Conservation (phyloP, 73 alveolate species). For the Paramecium primaurelia region DNA sequence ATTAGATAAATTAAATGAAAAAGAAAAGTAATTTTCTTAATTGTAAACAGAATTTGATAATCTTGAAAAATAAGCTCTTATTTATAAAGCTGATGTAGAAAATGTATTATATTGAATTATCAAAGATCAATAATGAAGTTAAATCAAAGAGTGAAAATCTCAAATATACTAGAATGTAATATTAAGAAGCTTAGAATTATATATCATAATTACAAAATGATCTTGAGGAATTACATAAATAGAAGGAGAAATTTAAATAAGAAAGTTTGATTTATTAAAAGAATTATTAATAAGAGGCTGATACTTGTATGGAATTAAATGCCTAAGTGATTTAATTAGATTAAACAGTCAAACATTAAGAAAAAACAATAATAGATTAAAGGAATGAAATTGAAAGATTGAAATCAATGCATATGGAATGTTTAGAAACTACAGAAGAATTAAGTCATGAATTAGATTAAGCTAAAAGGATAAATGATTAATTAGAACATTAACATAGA, state of each 20-base stretch:
- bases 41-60: not conserved
- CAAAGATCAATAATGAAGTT: not conserved
- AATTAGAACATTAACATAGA: not conserved
- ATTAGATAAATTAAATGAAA: constrained; percentile 5
- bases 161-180: constrained; percentile 11
- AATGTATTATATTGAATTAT: not conserved
- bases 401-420: not conserved
- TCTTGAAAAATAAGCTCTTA: not conserved
- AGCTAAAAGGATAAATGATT: not conserved
- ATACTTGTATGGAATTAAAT: constrained; percentile 36
- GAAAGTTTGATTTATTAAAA: not conserved
- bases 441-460: not conserved
- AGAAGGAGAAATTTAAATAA: constrained; percentile 6
- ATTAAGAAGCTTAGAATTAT: constrained; percentile 37
- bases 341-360: constrained; percentile 10
- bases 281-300: constrained; percentile 31
- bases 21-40: not conserved
- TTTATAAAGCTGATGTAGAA: not conserved
- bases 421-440: constrained; percentile 4
- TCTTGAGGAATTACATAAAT: constrained; percentile 14
- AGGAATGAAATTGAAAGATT: constrained; percentile 28
- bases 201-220: constrained; percentile 21
- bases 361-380: not conserved
- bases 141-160: constrained; percentile 24
- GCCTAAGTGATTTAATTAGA: constrained; percentile 19